Evolutionary conservation across 306 rosid species (phyloP).

Genomic region (Quercus wislizeni): DNA sequence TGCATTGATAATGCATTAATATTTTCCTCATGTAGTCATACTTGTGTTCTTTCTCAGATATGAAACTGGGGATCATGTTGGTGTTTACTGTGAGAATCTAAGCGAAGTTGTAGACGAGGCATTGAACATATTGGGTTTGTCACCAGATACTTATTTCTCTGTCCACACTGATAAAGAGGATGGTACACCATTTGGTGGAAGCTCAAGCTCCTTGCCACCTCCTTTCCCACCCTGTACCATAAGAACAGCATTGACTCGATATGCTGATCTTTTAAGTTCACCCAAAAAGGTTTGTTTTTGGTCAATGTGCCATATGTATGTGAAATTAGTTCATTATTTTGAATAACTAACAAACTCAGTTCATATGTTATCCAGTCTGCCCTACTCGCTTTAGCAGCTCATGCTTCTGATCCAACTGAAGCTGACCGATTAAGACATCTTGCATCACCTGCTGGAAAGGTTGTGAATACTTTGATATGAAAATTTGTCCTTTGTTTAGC

Average conservation of each 20-base stretch:
- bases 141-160: conserved; percentile 82
- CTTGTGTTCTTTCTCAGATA: conserved; percentile 51
- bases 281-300: conserved; percentile 78
- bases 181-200: conserved; percentile 78
- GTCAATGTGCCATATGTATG: conserved; percentile 6
- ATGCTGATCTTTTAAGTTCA: conserved; percentile 85
- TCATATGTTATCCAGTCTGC: conserved; percentile 54
- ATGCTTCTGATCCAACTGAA: conserved; percentile 85
- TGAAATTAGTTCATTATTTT: neutral
- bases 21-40: conserved; percentile 12
- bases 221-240: conserved; percentile 80
- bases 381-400: conserved; percentile 84
- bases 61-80: conserved; percentile 98
- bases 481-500: neutral
- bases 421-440: conserved; percentile 84
- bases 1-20: conserved; percentile 4
- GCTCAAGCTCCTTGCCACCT: conserved; percentile 75
- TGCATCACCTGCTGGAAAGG: conserved; percentile 98
- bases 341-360: conserved; percentile 5
- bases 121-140: conserved; percentile 54
- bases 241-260: conserved; percentile 64
- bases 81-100: conserved; percentile 90
- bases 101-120: conserved; percentile 83
- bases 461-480: conserved; percentile 25
- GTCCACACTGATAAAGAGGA: conserved; percentile 74